Evolutionary conservation across 352 stramenopile genomes (phyloP).

Genomic region (Halophytophthora batemanensis): DNA sequence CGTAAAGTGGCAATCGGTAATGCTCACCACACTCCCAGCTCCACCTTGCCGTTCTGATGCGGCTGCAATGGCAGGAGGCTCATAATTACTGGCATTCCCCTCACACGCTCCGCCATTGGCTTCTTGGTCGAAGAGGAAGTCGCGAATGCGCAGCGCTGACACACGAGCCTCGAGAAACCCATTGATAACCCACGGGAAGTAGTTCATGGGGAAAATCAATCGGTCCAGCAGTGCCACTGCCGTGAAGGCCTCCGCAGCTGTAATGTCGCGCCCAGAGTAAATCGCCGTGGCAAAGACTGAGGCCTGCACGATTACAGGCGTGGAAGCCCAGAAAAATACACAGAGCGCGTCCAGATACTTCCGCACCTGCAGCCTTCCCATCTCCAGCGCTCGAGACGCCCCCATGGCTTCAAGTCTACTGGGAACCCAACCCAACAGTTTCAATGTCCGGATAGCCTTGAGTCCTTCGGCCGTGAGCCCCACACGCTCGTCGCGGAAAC

Average conservation of each 20-base stretch:
- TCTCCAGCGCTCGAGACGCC: constrained; percentile 52
- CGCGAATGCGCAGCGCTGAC: constrained; percentile 71
- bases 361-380: constrained; percentile 60
- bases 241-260: constrained; percentile 79
- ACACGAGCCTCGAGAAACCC: constrained; percentile 84
- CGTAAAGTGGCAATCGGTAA: constrained; percentile 28
- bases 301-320: constrained; percentile 83
- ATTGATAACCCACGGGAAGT: constrained; percentile 91
- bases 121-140: constrained; percentile 57
- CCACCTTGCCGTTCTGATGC: constrained; percentile 1
- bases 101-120: not conserved
- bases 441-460: constrained; percentile 73
- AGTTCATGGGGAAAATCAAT: constrained; percentile 91
- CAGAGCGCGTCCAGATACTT: constrained; percentile 90
- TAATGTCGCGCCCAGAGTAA: constrained; percentile 65
- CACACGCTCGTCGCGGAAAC: constrained; percentile 80
- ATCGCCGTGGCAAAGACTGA: constrained; percentile 79
- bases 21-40: constrained; percentile 9
- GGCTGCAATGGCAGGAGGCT: not conserved
- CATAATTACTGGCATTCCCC: not conserved
- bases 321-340: constrained; percentile 90
- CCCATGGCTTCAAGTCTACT: constrained; percentile 48
- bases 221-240: constrained; percentile 84
- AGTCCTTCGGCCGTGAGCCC: constrained; percentile 62
- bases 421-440: constrained; percentile 69